phyloP scores from a whole-genome alignment of 108 stramenopile genomes.

The Poteriospumella lacustris region DNA sequence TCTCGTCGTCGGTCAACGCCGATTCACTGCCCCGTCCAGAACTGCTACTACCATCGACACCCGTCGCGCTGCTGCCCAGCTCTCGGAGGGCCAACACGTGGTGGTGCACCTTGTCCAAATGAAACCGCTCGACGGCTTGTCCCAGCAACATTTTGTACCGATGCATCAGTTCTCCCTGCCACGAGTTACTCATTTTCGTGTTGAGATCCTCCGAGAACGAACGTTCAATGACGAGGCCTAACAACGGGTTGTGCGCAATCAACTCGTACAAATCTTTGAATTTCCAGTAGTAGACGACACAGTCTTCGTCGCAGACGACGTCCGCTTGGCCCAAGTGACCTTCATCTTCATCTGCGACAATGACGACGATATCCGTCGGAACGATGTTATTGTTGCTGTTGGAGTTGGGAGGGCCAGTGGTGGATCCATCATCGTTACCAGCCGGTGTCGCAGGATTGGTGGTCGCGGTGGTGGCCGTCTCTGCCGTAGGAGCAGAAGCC shows the following conservation, averaged over 20 bases:
- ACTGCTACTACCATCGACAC: too few relatives aligned
- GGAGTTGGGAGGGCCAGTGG: too few relatives aligned
- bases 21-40: too few relatives aligned
- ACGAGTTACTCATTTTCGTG: background rate
- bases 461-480: background rate
- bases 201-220: background rate
- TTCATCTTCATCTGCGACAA: background rate
- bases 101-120: too few relatives aligned
- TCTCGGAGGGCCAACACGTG: too few relatives aligned
- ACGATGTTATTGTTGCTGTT: too few relatives aligned
- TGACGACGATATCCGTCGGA: too few relatives aligned
- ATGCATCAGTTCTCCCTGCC: background rate
- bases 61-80: too few relatives aligned
- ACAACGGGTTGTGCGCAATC: background rate
- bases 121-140: too few relatives aligned
- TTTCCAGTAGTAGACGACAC: background rate
- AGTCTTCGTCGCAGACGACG: background rate
- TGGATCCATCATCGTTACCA: too few relatives aligned
- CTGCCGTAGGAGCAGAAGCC: background rate
- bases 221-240: background rate
- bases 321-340: background rate
- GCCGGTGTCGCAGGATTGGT: background rate
- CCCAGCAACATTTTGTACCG: background rate
- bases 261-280: background rate
- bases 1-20: too few relatives aligned